phyloP scores from a whole-genome alignment of 345 rosid genomes.

The Eutrema japonicum region DNA sequence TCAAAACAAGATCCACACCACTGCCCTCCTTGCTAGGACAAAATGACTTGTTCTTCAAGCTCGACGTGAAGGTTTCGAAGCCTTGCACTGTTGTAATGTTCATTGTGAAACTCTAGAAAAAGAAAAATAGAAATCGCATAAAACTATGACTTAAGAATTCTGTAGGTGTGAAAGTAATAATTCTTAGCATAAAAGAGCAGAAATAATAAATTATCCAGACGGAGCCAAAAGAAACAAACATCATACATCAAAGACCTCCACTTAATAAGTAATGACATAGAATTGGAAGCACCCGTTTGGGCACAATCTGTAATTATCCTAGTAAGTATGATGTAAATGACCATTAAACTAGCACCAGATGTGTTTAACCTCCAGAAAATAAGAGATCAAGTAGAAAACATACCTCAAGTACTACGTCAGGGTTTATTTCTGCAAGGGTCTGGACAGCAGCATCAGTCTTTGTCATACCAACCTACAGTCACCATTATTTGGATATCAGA shows the following conservation, averaged over 20 bases:
- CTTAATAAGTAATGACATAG: not conserved
- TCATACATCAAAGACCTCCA: conserved; percentile 10
- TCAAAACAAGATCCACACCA: conserved; percentile 94
- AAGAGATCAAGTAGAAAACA: conserved; percentile 30
- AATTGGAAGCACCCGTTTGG: not conserved
- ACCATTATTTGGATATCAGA: conserved; percentile 15
- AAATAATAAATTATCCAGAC: not conserved
- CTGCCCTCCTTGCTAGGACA: conserved; percentile 71
- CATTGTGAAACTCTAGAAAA: conserved; percentile 77
- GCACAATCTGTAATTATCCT: not conserved
- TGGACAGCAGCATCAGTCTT: conserved; percentile 99
- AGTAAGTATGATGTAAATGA: conserved; percentile 19
- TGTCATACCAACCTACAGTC: conserved; percentile 85
- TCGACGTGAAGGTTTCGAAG: conserved; percentile 81
- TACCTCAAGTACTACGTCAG: conserved; percentile 90
- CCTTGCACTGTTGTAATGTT: conserved; percentile 96
- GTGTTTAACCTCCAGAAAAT: not conserved
- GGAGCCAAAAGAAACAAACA: conserved; percentile 6
- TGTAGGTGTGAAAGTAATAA: not conserved
- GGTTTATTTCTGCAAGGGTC: conserved; percentile 92
- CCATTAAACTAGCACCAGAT: not conserved
- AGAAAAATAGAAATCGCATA: not conserved
- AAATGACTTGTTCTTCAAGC: conserved; percentile 71
- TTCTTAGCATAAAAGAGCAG: not conserved
- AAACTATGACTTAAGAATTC: not conserved